Percentiles rank a stretch among this genome's conserved stretches.
phyloP scores from a whole-genome alignment of 495 filamentous ascomycete genomes.

The Lasiosphaeriaceae sp. region DNA sequence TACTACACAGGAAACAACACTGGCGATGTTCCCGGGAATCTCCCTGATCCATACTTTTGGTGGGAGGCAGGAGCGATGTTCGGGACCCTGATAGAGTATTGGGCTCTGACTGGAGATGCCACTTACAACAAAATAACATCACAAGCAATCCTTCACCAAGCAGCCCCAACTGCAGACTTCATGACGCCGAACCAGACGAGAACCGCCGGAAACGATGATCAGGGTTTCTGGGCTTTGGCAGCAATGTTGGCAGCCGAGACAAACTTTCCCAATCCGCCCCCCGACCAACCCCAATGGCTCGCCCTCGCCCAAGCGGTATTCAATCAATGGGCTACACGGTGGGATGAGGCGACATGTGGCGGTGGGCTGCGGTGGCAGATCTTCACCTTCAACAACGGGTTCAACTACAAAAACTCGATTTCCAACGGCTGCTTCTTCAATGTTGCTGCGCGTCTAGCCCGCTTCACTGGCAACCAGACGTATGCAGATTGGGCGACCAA shows the following conservation, averaged over 20 bases:
- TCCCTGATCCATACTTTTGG: conserved; percentile 76
- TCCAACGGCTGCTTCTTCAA: conserved; percentile 80
- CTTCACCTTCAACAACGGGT: conserved; percentile 74
- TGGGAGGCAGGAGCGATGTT: conserved; percentile 80
- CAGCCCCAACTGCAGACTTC: conserved; percentile 61
- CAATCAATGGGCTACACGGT: conserved; percentile 64
- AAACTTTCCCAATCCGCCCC: conserved; percentile 64
- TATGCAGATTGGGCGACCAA: conserved; percentile 73
- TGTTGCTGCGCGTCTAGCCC: conserved; percentile 68
- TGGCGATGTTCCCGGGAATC: conserved; percentile 66
- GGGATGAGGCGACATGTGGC: conserved; percentile 63
- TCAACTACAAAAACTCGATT: conserved; percentile 75
- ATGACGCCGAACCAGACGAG: conserved; percentile 81
- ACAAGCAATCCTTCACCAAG: conserved; percentile 69
- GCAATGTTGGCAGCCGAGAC: conserved; percentile 79
- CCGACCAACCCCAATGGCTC: conserved; percentile 67
- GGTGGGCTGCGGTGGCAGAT: conserved; percentile 88
- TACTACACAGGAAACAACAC: conserved; percentile 70
- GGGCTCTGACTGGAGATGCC: conserved; percentile 72
- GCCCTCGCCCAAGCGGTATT: conserved; percentile 75
- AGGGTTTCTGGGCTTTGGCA: conserved; percentile 81
- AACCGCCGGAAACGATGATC: conserved; percentile 78
- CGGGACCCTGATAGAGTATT: conserved; percentile 76
- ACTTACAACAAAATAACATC: conserved; percentile 66
- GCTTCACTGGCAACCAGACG: conserved; percentile 72